Percentiles rank a stretch among this genome's conserved stretches.
Evolutionary conservation across 345 rosid species (phyloP).

Genomic region (Toxicodendron radicans): DNA sequence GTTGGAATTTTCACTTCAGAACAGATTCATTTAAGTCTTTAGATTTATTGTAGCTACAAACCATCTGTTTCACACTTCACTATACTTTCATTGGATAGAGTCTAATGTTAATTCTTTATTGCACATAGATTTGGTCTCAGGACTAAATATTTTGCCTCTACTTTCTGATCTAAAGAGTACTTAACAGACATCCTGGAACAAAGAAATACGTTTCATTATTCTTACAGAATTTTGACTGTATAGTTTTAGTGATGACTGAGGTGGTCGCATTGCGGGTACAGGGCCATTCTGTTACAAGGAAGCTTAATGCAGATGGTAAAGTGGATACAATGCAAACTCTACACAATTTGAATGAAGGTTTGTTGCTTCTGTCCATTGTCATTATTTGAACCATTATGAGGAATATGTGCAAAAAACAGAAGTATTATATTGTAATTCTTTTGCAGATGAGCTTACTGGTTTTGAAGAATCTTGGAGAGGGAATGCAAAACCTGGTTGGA

Average conservation of each 20-base stretch:
- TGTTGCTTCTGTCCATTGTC: slow-evolving; percentile 3
- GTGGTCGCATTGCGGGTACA: slow-evolving; percentile 23
- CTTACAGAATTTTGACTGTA: not conserved
- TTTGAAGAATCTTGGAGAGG: slow-evolving; percentile 72
- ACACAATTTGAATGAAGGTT: slow-evolving; percentile 79
- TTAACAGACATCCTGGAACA: not conserved
- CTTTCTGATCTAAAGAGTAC: slow-evolving; percentile 6
- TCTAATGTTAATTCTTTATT: too few species aligned
- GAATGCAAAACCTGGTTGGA: slow-evolving; percentile 38
- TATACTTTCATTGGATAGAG: not conserved
- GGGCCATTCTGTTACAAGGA: slow-evolving; percentile 83
- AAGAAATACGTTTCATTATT: not conserved
- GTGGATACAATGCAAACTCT: slow-evolving; percentile 72
- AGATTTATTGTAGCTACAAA: not conserved
- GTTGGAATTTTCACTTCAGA: not conserved
- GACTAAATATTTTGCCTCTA: not conserved
- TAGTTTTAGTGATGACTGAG: slow-evolving; percentile 12
- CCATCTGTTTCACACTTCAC: not conserved
- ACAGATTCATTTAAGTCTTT: not conserved
- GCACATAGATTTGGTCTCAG: not conserved
- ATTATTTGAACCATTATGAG: not conserved
- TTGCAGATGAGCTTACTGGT: slow-evolving; percentile 57
- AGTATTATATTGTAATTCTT: slow-evolving; percentile 1
- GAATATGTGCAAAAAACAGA: not conserved
- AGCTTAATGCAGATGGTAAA: slow-evolving; percentile 70